Evolutionary conservation across 192 early-diverging fungal genomes (phyloP).

Genomic region (Coemansia interrupta): DNA sequence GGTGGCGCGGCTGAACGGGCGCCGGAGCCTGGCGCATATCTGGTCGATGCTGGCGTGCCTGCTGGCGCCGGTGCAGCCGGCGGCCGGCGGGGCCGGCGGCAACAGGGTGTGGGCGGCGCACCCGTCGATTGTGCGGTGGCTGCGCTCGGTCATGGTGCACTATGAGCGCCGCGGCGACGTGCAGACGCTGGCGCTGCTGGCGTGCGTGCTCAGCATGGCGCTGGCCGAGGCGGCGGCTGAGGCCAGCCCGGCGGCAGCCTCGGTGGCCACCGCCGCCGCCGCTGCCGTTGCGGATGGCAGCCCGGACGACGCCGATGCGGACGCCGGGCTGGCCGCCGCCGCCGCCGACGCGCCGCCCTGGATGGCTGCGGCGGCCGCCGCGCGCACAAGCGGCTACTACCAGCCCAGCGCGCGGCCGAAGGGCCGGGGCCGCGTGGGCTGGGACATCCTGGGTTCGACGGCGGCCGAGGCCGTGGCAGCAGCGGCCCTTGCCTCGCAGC

Average conservation of each 20-base stretch:
- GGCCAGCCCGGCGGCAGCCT: neutral
- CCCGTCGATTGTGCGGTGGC: constrained; percentile 31
- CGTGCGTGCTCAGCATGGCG: constrained; percentile 34
- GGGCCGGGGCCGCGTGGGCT: constrained; percentile 4
- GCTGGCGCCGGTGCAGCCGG: constrained; percentile 6
- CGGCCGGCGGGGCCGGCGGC: neutral
- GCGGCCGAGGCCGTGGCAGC: constrained; percentile 3
- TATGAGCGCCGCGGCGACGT: constrained; percentile 43
- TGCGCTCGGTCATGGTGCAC: constrained; percentile 27
- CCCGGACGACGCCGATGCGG: neutral
- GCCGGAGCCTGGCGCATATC: constrained; percentile 21
- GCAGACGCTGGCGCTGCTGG: constrained; percentile 48
- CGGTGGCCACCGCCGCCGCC: neutral
- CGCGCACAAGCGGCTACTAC: neutral
- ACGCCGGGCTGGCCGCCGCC: neutral
- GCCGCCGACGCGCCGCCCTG: constrained; percentile 2
- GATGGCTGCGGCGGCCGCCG: neutral
- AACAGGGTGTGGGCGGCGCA: constrained; percentile 19
- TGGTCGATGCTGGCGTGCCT: constrained; percentile 44
- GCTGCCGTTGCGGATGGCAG: neutral
- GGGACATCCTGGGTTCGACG: constrained; percentile 6
- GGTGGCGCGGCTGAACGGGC: constrained; percentile 17
- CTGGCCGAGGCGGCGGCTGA: neutral
- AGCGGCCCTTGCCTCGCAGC: neutral
- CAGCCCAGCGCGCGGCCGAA: neutral